Conservation (phyloP, 148 eudicot genomes). For the Cornus florida region DNA sequence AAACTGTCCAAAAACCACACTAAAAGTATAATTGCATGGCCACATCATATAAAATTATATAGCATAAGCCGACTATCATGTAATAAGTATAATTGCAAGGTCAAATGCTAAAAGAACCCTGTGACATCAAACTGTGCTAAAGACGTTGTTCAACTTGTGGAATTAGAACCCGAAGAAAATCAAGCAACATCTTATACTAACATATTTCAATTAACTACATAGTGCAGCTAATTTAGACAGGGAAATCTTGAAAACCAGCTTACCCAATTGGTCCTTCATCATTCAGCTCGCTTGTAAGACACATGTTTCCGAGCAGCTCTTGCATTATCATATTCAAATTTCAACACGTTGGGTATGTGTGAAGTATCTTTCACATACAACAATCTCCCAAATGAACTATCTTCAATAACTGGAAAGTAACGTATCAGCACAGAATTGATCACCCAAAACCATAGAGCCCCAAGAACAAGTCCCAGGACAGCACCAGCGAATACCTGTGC, state of each 20-base stretch:
- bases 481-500: conserved; percentile 92
- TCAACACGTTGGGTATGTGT: conserved; percentile 76
- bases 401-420: conserved; percentile 66
- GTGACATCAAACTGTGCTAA: background rate
- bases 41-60: no score
- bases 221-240: no score
- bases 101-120: no score
- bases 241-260: background rate
- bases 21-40: no score
- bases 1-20: no score
- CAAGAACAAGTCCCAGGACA: conserved; percentile 53
- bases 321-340: conserved; percentile 87
- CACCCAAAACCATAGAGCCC: conserved; percentile 71
- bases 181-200: background rate
- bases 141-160: background rate
- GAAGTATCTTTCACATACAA: conserved; percentile 88
- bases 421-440: conserved; percentile 41
- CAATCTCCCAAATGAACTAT: conserved; percentile 69
- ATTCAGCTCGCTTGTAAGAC: conserved; percentile 37
- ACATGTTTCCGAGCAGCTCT: conserved; percentile 55
- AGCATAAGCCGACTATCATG: background rate
- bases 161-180: background rate
- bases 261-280: conserved; percentile 23
- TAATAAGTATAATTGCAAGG: no score
- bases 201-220: background rate